Evolutionary conservation across 2,329 filamentous ascomycete species (phyloP), one percentile per base, ranked within the genome.

Genomic region (Hypoxylon sp.): DNA sequence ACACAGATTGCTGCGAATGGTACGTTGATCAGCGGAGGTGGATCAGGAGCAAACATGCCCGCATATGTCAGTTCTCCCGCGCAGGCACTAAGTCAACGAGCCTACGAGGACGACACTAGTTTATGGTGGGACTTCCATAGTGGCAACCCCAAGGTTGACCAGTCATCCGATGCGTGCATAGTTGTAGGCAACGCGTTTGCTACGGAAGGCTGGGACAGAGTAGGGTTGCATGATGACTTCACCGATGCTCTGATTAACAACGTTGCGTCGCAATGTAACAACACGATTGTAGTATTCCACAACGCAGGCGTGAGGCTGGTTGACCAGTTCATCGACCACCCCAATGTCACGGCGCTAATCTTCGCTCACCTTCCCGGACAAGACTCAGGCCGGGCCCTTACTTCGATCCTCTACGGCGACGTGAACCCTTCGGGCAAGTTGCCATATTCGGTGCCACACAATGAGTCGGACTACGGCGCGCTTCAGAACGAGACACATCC

Each of bases 311-410:
- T 87, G 1, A 80, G 89, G 53, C 77, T 88, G 2, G 80, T 90
- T 26, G 84, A 88, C 72, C 79, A 80, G 9, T 88, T 86, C 78
- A 82, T 87, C 68, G 80, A 87, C 33, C 83, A 91, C 72, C 86
- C 87, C 5, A 93, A 93, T 74, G 85, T 95, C 66, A 91, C 89
- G 38, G 91, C 89, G 28, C 89, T 93, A 53, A 80, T 93, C 22
- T 93, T 89, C 30, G 73, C 72, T 2, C 73, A 75, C 40, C 65
- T 74, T 0, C 73, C 73, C 0, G 73, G 73, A 2, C 74, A 73
- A 84, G 89, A 94, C 78, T 90, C 86, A 63, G 91, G 91, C 7
- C 92, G 92, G 71, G 86, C 90, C 3, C 84, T 93, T 48, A 87
- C 87, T 1, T 90, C 93, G 71, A 83, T 93, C 33, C 83, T 93